These are phyloP conservation scores for Grosmannia penicillata DNA, from an alignment of 2,329 filamentous ascomycete species.

Conservation along the genomic window DNA sequence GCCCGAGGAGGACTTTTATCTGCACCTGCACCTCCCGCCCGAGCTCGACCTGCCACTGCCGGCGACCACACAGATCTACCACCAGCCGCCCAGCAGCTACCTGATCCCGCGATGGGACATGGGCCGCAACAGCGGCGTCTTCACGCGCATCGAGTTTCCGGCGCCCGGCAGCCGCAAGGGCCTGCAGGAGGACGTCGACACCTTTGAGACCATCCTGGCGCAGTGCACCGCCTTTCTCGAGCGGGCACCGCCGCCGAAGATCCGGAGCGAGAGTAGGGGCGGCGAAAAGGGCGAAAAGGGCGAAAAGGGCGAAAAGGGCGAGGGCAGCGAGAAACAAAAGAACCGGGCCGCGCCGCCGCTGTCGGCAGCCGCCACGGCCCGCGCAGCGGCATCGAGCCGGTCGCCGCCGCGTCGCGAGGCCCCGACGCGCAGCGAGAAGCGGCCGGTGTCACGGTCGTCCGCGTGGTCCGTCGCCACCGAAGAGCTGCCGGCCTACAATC, in stretches of 20 bases:
- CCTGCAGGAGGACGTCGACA: slow-evolving; percentile 82
- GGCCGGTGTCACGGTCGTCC: slow-evolving; percentile 12
- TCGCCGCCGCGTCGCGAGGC: not conserved
- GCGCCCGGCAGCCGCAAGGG: slow-evolving; percentile 53
- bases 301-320: slow-evolving; percentile 9
- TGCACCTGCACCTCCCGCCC: slow-evolving; percentile 86
- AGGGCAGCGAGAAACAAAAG: not conserved
- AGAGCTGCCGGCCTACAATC: slow-evolving; percentile 56
- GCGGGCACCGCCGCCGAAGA: slow-evolving; percentile 50
- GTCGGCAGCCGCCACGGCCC: slow-evolving; percentile 9
- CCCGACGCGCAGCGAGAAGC: not conserved
- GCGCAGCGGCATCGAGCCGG: slow-evolving; percentile 11
- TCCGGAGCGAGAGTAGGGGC: slow-evolving; percentile 1
- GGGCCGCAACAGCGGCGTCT: slow-evolving; percentile 74
- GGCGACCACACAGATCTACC: slow-evolving; percentile 93
- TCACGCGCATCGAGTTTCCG: slow-evolving; percentile 88
- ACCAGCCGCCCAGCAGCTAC: slow-evolving; percentile 84
- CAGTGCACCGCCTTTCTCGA: slow-evolving; percentile 94
- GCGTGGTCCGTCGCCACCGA: slow-evolving; percentile 27
- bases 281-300: slow-evolving; percentile 4
- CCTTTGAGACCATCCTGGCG: slow-evolving; percentile 87
- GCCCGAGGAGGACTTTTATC: slow-evolving; percentile 83
- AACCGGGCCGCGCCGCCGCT: slow-evolving; percentile 2
- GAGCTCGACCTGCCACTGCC: slow-evolving; percentile 89
- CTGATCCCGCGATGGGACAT: slow-evolving; percentile 92